Evolutionary conservation across 495 filamentous ascomycete genomes (phyloP), one percentile per base, ranked within the genome.

Genomic region (Annulohypoxylon bovei): DNA sequence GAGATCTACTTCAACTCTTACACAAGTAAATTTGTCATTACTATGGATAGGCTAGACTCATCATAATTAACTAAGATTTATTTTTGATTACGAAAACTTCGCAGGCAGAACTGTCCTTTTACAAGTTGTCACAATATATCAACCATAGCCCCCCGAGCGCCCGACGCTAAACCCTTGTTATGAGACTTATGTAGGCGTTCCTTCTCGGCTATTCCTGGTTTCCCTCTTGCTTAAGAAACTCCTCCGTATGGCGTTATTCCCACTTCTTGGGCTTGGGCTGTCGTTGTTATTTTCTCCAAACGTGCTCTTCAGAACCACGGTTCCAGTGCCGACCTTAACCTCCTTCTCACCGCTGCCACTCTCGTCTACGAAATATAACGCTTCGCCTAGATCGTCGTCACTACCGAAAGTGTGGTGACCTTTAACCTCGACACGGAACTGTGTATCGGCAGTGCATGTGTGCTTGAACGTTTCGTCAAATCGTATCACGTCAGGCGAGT

Each of bases 301-400:
- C 59, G 83, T 86, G 44, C 87, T 92, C 77, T 86, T 89, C 37
- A 95, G 70, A 0, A 85, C 79, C 18, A 95, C 89, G 1, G 75
- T 82, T 9, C 93, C 91, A 20, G 79, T 80, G n/a, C 93, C 93
- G 55, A 90, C 87, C 20, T 79, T 82, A 42, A 99, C 80, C 12
- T 84, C 72, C 84, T 94, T 97, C 70, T 97, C 93, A 39, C 87
- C 84, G 18, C 89, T 89, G 14, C 89, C 89, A 61, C 90, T 89
- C 73, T 99, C 94, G 60, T 92, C 92, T 12, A 99, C 89, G 74
- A 96, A 94, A 83, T 97, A 97, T n/a, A 90, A 68, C 0, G 84
- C 86, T 71, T 98, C 94, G 44, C 95, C 95, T 8, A 98, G 83
- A 28, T 88, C 84, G 46, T 91, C 88, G 72, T 97, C 94, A 39